phyloP scores from a whole-genome alignment of 306 rosid genomes.

The Senna tora region DNA sequence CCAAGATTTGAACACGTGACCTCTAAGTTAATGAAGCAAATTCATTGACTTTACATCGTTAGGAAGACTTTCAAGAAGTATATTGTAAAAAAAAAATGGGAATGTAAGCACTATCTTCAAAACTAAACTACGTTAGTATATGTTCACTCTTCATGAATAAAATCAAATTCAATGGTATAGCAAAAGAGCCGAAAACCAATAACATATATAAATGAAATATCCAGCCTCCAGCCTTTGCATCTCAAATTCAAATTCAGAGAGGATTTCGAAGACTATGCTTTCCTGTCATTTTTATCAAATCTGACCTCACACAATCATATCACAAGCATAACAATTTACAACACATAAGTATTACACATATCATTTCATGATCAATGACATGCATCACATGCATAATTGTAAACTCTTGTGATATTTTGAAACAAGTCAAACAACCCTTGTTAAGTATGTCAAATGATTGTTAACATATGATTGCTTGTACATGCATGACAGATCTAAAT shows the following conservation, averaged over 20 bases:
- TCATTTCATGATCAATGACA: neutral
- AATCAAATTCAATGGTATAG: neutral
- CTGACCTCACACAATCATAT: neutral
- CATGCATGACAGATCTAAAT: too few species aligned
- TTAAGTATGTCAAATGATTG: neutral
- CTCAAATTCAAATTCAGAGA: neutral
- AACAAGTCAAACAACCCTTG: neutral
- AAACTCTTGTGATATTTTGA: neutral
- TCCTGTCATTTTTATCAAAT: too few species aligned
- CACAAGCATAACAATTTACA: neutral
- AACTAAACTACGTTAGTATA: too few species aligned
- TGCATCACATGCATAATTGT: neutral
- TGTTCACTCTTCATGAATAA: neutral
- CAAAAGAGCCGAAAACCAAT: neutral
- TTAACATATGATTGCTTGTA: neutral
- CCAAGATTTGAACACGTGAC: too few species aligned
- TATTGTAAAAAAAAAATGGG: neutral
- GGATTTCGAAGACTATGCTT: too few species aligned
- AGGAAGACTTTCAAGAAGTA: neutral
- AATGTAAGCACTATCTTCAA: neutral
- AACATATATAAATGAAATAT: too few species aligned
- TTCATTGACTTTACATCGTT: neutral
- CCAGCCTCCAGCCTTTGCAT: neutral
- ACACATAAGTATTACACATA: neutral
- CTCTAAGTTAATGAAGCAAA: neutral